These are phyloP conservation scores for Aegilops speltoides DNA, from an alignment of 176 grass and related monocot species.

Conservation along the genomic window DNA sequence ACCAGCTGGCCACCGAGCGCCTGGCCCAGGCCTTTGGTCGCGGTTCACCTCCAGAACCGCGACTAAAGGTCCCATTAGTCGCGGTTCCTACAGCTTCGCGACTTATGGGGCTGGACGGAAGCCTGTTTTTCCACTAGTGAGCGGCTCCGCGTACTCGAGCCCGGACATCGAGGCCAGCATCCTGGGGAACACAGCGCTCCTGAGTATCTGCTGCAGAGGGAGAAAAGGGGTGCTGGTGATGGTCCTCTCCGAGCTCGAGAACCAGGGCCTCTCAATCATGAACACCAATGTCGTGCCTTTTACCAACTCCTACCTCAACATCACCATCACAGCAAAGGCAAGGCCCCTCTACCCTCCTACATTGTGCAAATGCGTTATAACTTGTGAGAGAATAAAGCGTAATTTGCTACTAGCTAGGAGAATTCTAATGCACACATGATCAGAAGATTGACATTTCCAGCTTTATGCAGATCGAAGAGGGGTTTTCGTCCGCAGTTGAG, in stretches of 20 bases:
- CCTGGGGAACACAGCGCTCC: conserved; percentile 33
- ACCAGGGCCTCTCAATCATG: conserved; percentile 42
- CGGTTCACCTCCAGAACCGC: too few relatives aligned
- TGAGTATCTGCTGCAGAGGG: conserved; percentile 54
- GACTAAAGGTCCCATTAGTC: too few relatives aligned
- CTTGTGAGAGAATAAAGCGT: not conserved
- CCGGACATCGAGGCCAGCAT: conserved; percentile 43
- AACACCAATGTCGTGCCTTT: conserved; percentile 51
- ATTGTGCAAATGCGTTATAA: too few relatives aligned
- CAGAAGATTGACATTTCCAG: not conserved
- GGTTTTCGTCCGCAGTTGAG: conserved; percentile 51
- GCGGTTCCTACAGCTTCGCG: too few relatives aligned
- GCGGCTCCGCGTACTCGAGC: not conserved
- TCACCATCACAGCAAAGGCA: conserved; percentile 54
- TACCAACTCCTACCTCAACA: conserved; percentile 42
- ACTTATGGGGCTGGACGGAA: too few relatives aligned
- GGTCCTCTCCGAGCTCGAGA: conserved; percentile 55
- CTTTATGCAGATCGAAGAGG: conserved; percentile 61
- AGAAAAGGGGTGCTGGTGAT: conserved; percentile 46
- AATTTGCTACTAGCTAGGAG: not conserved
- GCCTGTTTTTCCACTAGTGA: too few relatives aligned
- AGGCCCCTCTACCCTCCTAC: not conserved
- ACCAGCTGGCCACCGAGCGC: too few relatives aligned
- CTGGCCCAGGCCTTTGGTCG: too few relatives aligned
- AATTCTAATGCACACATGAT: not conserved